Evolutionary conservation across 2,329 filamentous ascomycete species (phyloP).

Genomic region (Fusarium sp.): DNA sequence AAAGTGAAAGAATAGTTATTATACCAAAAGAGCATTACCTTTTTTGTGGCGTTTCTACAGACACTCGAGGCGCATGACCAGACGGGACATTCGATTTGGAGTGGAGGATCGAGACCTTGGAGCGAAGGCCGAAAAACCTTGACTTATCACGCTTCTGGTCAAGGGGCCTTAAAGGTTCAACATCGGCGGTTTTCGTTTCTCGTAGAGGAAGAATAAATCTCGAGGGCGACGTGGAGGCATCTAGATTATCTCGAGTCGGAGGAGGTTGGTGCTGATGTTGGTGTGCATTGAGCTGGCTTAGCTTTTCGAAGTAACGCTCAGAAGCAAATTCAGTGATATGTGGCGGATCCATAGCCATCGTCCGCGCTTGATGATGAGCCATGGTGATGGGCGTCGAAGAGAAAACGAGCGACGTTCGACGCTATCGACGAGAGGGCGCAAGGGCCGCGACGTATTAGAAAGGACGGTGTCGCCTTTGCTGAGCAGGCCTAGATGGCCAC

Average conservation of each 20-base stretch:
- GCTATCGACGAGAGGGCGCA: not conserved
- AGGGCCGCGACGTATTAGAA: conserved; percentile 4
- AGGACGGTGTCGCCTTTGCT: conserved; percentile 34
- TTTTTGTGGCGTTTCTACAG: conserved; percentile 43
- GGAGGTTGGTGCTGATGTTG: conserved; percentile 51
- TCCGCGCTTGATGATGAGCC: conserved; percentile 44
- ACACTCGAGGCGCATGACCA: conserved; percentile 26
- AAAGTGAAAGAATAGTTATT: not conserved
- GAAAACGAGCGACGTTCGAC: conserved; percentile 32
- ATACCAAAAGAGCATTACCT: conserved; percentile 40
- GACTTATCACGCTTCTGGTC: conserved; percentile 54
- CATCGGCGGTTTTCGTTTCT: conserved; percentile 47
- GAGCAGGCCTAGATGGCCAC: conserved; percentile 42
- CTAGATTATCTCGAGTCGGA: conserved; percentile 23
- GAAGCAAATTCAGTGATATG: conserved; percentile 74
- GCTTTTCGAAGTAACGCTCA: conserved; percentile 69
- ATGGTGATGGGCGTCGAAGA: conserved; percentile 37
- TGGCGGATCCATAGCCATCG: conserved; percentile 64
- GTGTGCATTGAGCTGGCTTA: conserved; percentile 62
- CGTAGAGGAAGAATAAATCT: conserved; percentile 61
- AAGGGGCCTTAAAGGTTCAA: conserved; percentile 40
- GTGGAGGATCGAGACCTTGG: conserved; percentile 49
- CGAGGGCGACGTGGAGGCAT: conserved; percentile 44
- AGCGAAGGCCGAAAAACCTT: conserved; percentile 53
- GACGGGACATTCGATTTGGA: conserved; percentile 43